Percentiles rank a stretch among this genome's conserved stretches.
Conservation (phyloP, 495 filamentous ascomycete species). For the Echria macrotheca region DNA sequence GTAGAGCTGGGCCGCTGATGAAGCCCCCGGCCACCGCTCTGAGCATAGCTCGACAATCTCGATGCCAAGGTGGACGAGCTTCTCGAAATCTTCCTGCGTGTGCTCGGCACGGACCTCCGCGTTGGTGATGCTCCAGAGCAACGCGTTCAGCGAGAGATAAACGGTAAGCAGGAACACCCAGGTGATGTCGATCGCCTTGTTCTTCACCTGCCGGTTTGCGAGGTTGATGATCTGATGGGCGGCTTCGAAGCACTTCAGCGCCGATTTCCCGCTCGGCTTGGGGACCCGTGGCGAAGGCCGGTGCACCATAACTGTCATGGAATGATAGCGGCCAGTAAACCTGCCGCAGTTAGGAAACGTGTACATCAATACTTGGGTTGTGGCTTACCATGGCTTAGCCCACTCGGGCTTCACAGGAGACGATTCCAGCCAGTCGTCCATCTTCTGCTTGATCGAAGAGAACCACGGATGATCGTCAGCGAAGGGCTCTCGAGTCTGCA, state of each 20-base stretch:
- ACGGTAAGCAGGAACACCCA: slow-evolving; percentile 86
- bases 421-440: slow-evolving; percentile 61
- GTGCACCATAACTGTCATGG: slow-evolving; percentile 77
- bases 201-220: slow-evolving; percentile 69
- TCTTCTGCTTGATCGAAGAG: slow-evolving; percentile 64
- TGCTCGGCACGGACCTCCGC: slow-evolving; percentile 69
- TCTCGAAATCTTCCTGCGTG: slow-evolving; percentile 62
- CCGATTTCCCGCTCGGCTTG: slow-evolving; percentile 68
- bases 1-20: slow-evolving; percentile 77
- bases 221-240: slow-evolving; percentile 72
- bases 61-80: slow-evolving; percentile 62
- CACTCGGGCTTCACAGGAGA: slow-evolving; percentile 42
- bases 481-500: no score
- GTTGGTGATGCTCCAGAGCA: slow-evolving; percentile 85
- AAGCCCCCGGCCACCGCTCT: slow-evolving; percentile 83
- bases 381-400: slow-evolving; percentile 49
- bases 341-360: slow-evolving; percentile 32
- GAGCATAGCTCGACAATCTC: slow-evolving; percentile 69
- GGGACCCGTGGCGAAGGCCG: slow-evolving; percentile 88
- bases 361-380: no score
- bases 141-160: slow-evolving; percentile 80
- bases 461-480: slow-evolving; percentile 85
- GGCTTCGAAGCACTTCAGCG: slow-evolving; percentile 74
- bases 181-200: slow-evolving; percentile 71
- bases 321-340: slow-evolving; percentile 73